Evolutionary conservation across 2,329 filamentous ascomycete species (phyloP), one percentile per base, ranked within the genome.

Genomic region (Hypomyces rosellus): DNA sequence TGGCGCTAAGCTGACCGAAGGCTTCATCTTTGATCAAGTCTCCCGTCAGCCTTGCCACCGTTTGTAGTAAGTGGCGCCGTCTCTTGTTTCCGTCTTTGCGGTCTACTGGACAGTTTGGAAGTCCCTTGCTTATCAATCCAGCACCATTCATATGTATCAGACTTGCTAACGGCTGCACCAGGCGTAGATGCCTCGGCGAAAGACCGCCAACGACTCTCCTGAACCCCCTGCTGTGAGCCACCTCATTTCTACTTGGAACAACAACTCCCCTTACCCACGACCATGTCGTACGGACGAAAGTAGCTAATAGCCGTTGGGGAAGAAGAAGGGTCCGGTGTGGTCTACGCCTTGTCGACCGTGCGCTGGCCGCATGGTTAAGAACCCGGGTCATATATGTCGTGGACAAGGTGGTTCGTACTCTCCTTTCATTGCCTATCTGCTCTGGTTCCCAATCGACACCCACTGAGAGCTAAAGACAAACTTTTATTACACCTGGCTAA

Each of bases 321-420:
- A 51, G 49, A 53, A 51, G 14, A 53, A 41, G 11, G 51, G 51
- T 12, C 51, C 51, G 9, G 40, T 53, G 3, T 53, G 51, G 51
- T 39, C 51, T 25, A 53, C 51, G 7, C 51, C 51, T 41, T 53
- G 51, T 42, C 51, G 51, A 16, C 51, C 48, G n/a, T 53, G 51
- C 18, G 48, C 51, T 14, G 51, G 51, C 7, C 49, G 51, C 30
- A 53, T 53, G 51, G 30, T 53, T 3, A 50, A 51, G 45, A 53
- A 51, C 42, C 51, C 51, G 40, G 51, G 51, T 14, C 51, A 53
- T 45, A 14, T 53, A 12, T 53, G 51, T 34, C 51, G 51, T 33
- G 51, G 51, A 38, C 51, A 53, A 30, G 51, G 51, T 36, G 51
- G 51, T 53, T 36, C 33, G 51, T 53, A 30, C 15, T 33, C 22